Evolutionary conservation across 192 early-diverging fungal genomes (phyloP), one percentile per base, ranked within the genome.

Genomic region (Lobosporangium transversale): DNA sequence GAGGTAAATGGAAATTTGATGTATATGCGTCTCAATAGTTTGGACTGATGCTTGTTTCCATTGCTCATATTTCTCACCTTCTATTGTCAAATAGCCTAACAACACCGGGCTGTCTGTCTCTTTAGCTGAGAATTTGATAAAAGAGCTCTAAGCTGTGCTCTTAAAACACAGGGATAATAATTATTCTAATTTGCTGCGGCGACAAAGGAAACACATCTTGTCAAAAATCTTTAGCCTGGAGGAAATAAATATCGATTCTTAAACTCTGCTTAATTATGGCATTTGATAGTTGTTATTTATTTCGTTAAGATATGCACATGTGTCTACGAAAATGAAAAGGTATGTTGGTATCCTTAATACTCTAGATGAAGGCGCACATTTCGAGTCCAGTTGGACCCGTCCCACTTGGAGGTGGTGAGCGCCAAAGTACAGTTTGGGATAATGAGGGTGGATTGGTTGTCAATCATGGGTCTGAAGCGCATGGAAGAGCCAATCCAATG

Each of bases 1-100:
- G 82, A 83, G 78, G 78, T 80, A 62, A 24, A 12, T 1, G 21
- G 21, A 17, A 26, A 12, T 9, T 8, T 50, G 5, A 20, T 17
- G 23, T 48, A 48, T 6, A 48, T n/a, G n/a, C 23, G 17, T 48
- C 23, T 48, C n/a, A 48, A 48, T n/a, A n/a, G n/a, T n/a, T n/a
- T n/a, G n/a, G n/a, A n/a, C n/a, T n/a, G n/a, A n/a, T n/a, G n/a
- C n/a, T n/a, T n/a, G n/a, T 40, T 40, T 40, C 14, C 37, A 40
- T 40, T 40, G 3, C 26, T 52, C 29, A 9, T 26, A 8, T 52
- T 29, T 52, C 26, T 52, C 26, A 29, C 7, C 29, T 3, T 29
- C 29, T 32, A 18, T 8, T 53, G 27, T 8, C 17, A 53, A 18
- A 6, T n/a, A n/a, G n/a, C n/a, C n/a, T n/a, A n/a, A n/a, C n/a